Evolutionary conservation across 345 rosid genomes (phyloP).

Genomic region (Boechera divaricarpa): DNA sequence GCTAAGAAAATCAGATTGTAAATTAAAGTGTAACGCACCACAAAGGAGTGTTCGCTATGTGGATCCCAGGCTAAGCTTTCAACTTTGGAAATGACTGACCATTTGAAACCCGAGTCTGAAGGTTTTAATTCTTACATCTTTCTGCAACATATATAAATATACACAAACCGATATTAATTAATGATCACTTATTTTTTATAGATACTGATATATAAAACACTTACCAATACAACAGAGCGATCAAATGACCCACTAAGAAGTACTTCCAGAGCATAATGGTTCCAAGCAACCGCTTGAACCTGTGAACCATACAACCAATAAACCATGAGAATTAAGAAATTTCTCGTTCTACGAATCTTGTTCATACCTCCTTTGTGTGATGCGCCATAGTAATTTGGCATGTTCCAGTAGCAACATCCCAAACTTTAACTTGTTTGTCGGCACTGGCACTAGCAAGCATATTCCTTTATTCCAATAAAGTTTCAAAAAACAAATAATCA

Average conservation of each 20-base stretch:
- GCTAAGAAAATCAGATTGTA: not conserved
- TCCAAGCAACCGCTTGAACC: conserved; percentile 2
- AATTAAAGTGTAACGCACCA: not conserved
- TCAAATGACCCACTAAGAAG: not conserved
- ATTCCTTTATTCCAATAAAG: not conserved
- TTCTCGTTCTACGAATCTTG: not conserved
- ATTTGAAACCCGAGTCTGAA: not conserved
- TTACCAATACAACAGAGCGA: not conserved
- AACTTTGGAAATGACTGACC: not conserved
- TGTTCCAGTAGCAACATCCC: not conserved
- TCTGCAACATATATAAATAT: not conserved
- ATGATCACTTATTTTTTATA: too few species aligned
- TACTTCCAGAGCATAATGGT: not conserved
- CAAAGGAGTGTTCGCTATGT: not conserved
- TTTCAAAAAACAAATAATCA: not conserved
- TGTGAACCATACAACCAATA: not conserved
- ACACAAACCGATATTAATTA: not conserved
- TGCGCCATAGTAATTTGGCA: not conserved
- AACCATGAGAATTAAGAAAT: not conserved
- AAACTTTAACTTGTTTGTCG: not conserved
- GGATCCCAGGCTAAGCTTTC: conserved; percentile 5
- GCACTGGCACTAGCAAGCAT: not conserved
- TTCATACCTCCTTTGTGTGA: not conserved
- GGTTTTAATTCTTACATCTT: not conserved
- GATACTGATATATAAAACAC: not conserved